Evolutionary conservation across 192 early-diverging fungal species (phyloP).

Genomic region (Phlyctochytrium bullatum): DNA sequence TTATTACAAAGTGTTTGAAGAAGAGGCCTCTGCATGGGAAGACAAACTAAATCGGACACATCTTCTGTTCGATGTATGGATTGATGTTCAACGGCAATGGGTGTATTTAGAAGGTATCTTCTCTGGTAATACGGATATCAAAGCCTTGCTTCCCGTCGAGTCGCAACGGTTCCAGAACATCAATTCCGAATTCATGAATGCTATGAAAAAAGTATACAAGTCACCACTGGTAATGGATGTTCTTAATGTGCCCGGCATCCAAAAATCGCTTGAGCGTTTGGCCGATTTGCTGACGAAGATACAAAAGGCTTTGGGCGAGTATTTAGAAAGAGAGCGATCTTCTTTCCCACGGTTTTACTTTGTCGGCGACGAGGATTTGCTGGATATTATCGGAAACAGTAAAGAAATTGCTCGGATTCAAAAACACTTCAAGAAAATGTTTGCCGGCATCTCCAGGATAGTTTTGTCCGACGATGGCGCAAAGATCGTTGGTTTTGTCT

Average conservation of each 20-base stretch:
- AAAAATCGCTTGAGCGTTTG: conserved; percentile 92
- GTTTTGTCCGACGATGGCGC: conserved; percentile 77
- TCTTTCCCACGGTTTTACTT: conserved; percentile 99
- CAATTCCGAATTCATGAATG: conserved; percentile 95
- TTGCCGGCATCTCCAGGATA: conserved; percentile 89
- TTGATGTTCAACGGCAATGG: conserved; percentile 99
- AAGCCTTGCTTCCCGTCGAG: conserved; percentile 93
- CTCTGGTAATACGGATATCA: conserved; percentile 94
- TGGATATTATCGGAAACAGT: conserved; percentile 99
- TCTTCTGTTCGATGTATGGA: conserved; percentile 98
- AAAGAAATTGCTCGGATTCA: conserved; percentile 94
- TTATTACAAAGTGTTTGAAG: conserved; percentile 97
- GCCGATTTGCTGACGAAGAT: conserved; percentile 92
- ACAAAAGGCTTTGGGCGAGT: conserved; percentile 98
- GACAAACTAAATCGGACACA: conserved; percentile 96
- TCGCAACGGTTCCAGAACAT: conserved; percentile 95
- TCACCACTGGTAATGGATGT: conserved; percentile 96
- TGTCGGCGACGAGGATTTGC: conserved; percentile 99
- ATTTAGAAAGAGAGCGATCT: conserved; percentile 93
- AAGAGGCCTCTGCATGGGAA: conserved; percentile 93
- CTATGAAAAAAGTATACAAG: conserved; percentile 99
- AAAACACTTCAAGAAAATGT: conserved; percentile 99
- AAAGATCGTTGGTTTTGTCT: conserved; percentile 78
- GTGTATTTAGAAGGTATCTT: conserved; percentile 99
- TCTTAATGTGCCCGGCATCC: conserved; percentile 86